A percentile compares a stretch with the other conserved stretches of the same genome.
phyloP scores from a whole-genome alignment of 306 rosid species.

The Acacia melanoxylon region DNA sequence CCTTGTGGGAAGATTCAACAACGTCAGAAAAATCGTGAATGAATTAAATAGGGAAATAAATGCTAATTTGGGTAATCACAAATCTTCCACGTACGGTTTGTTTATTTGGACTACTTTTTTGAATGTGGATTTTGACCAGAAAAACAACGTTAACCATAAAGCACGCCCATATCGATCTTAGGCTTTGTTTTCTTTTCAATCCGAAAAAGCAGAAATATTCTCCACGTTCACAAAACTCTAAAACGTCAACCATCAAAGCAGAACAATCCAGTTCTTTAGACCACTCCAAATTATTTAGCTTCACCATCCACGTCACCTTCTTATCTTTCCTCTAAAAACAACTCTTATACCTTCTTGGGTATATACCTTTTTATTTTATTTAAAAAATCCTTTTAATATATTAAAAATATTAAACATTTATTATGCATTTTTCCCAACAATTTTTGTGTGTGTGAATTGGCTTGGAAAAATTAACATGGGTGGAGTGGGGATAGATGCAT shows the following conservation, averaged over 20 bases:
- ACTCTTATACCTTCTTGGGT: background rate
- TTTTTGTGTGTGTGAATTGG: background rate
- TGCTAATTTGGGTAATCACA: conserved; percentile 12
- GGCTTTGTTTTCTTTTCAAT: background rate
- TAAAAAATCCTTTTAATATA: background rate
- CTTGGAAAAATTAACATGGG: background rate
- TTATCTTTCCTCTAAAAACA: conserved; percentile 20
- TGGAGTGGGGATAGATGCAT: too few species aligned
- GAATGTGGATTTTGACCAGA: conserved; percentile 6
- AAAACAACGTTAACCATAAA: background rate
- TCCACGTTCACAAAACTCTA: conserved; percentile 56
- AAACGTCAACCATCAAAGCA: conserved; percentile 27
- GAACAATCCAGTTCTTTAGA: conserved; percentile 40
- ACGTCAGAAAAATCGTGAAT: background rate
- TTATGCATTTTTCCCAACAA: background rate
- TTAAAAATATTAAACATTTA: background rate
- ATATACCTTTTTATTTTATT: too few species aligned
- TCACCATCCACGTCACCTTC: conserved; percentile 33
- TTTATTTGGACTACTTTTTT: conserved; percentile 5
- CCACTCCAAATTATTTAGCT: conserved; percentile 43
- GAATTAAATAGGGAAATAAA: background rate
- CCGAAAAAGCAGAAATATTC: conserved; percentile 13
- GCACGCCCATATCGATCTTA: conserved; percentile 18
- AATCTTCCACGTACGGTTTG: conserved; percentile 21
- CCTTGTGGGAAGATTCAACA: background rate